Base-by-base conservation (phyloP, 345 rosid species). In the Euphorbia lathyris region DNA sequence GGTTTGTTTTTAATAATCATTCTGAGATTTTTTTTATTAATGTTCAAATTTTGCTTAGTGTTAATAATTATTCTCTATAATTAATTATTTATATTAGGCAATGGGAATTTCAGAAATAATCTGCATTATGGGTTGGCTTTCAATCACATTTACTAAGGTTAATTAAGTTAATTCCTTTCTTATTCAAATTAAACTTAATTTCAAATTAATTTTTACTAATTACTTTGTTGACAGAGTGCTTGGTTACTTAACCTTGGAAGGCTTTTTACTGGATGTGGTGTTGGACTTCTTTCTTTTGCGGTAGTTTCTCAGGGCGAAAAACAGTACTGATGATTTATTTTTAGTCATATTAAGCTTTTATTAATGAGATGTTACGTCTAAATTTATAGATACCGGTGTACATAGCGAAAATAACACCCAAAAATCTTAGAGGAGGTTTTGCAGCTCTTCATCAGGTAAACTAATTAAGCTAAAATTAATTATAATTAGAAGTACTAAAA, bases 51-150 rank as follows among this genome's bases (percentile, higher is more conserved):
- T 34, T 34, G 7, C 3, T 34, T 34, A 34, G 7, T 34, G 38
- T 34, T 34, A 3, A 34, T 34, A 34, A 0, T 45, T 45, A 3
- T n/a, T n/a, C 3, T 16, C 19, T 19, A n/a, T 12, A n/a, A 19
- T 1, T 4, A 52, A n/a, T n/a, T 4, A 27, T 26, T 1, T 32
- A 29, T 60, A 19, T 62, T 43, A 62, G 65, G 65, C 82, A n/a
- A 74, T 84, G 78, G 51, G 83, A 76, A 58, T 86, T 50, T 79
- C 83, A 8, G 71, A 83, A 51, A 50, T 80, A 22, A 79, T 82
- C 59, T 80, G 77, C 74, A 58, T 69, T 63, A 40, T 68, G 3
- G 93, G 93, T 11, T 86, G 93, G 90, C 71, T 86, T 36, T 62
- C 78, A 52, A 83, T 86, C 38, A 82, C 80, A 27, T 83, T 82